Evolutionary conservation across 2,329 filamentous ascomycete genomes (phyloP), one percentile per base, ranked within the genome.

Genomic region (Stylonectria norvegica): DNA sequence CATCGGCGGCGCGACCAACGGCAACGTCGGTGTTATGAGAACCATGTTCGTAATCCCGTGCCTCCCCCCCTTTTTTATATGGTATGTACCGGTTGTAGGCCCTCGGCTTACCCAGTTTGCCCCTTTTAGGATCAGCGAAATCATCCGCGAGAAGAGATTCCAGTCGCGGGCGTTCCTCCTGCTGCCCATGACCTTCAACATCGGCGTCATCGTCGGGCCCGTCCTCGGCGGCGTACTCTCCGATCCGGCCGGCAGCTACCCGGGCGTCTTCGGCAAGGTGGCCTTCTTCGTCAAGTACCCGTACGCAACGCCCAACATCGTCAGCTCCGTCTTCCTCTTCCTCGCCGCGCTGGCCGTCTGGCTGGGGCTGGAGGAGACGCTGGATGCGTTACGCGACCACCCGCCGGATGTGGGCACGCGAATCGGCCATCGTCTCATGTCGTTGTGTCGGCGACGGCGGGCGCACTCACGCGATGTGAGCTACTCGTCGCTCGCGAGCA

Each of bases 141-240:
- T 83, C 52, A 83, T 81, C 56, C 84, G 81, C 0, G 68, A 76
- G 25, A 75, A 77, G 47, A 58, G 53, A 14, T 89, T 79, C 1
- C 85, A 90, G 60, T 84, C 86, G 0, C 69, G 76, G 31, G 80
- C 82, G 0, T 91, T 90, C 56, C 81, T 83, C 52, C 81, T 81
- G 60, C 86, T 90, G 49, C 84, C 85, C 14, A 86, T 91, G 60
- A 72, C 76, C 0, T 81, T 81, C 12, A 90, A 90, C 51, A 37
- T 90, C 5, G 86, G 86, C 2, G 79, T 89, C 33, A 81, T 88
- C 45, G 38, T 88, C 2, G 86, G 86, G 0, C 85, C 86, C 4
- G 56, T 86, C 14, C 58, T 88, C 12, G 85, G 85, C 31, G 86
- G 86, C 38, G 69, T 72, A 2, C 71, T 91, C 2, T 81, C 85